A percentile compares a stretch with the other conserved stretches of the same genome.
phyloP scores from a whole-genome alignment of 2,329 filamentous ascomycete species.

The Chaetomium globosum region DNA sequence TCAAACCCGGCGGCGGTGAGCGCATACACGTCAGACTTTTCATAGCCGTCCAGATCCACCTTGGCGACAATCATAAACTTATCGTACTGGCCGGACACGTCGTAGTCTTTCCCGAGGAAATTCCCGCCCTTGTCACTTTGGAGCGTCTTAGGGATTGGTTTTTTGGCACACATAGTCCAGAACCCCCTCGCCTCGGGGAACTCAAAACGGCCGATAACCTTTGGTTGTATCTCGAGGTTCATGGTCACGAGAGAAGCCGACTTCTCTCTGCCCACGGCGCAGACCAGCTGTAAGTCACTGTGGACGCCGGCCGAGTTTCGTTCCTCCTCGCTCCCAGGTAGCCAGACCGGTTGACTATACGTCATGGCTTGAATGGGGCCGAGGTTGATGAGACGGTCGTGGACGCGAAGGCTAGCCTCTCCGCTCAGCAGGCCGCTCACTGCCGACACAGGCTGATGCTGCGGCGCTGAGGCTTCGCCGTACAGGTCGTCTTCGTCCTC shows the following conservation, averaged over 20 bases:
- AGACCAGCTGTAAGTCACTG: conserved; percentile 62
- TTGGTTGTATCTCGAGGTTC: conserved; percentile 75
- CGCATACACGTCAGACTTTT: conserved; percentile 77
- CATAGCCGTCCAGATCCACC: conserved; percentile 66
- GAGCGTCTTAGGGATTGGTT: conserved; percentile 64
- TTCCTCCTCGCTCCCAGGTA: conserved; percentile 51
- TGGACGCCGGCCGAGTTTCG: conserved; percentile 51
- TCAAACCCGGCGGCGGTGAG: conserved; percentile 74
- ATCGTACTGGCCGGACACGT: conserved; percentile 66
- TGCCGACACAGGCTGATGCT: conserved; percentile 42
- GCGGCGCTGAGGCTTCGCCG: conserved; percentile 55
- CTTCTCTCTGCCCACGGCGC: conserved; percentile 64
- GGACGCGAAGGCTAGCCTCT: conserved; percentile 72
- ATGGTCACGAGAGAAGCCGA: conserved; percentile 74
- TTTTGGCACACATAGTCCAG: conserved; percentile 78
- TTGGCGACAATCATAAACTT: conserved; percentile 84
- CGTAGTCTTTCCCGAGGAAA: conserved; percentile 58
- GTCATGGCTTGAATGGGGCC: conserved; percentile 78
- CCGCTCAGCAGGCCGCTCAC: conserved; percentile 55
- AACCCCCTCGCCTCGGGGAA: conserved; percentile 74
- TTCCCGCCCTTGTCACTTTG: conserved; percentile 55
- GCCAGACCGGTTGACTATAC: conserved; percentile 60
- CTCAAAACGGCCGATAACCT: conserved; percentile 68
- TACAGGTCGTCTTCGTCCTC: conserved; percentile 62
- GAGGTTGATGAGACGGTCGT: conserved; percentile 76